These are phyloP conservation scores for Fusarium bactridioides DNA, from an alignment of 2,329 filamentous ascomycete species.

Conservation along the genomic window DNA sequence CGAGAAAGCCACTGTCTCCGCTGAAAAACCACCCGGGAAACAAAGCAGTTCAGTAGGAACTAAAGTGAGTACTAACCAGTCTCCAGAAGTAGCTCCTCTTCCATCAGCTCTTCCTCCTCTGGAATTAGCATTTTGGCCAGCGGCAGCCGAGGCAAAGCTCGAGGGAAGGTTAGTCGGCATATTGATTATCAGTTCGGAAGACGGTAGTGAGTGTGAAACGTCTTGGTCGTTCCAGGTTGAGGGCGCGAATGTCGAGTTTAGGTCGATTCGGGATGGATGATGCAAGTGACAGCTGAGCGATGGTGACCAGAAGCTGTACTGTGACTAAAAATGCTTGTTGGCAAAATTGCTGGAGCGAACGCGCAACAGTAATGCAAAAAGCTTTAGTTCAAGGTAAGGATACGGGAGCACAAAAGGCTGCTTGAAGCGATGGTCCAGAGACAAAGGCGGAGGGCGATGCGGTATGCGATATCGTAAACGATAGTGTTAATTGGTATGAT, in stretches of 20 bases:
- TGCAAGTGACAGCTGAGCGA: conserved; percentile 18
- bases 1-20: not conserved
- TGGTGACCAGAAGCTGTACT: conserved; percentile 22
- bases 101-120: conserved; percentile 66
- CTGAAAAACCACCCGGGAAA: not conserved
- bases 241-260: conserved; percentile 30
- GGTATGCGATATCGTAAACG: conserved; percentile 33
- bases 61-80: conserved; percentile 68
- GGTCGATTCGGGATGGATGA: conserved; percentile 16
- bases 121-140: conserved; percentile 72
- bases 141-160: conserved; percentile 84
- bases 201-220: conserved; percentile 23
- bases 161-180: conserved; percentile 82
- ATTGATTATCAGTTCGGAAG: conserved; percentile 39
- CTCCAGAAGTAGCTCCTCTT: conserved; percentile 66
- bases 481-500: conserved; percentile 31
- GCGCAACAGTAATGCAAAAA: conserved; percentile 24
- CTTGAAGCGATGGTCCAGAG: conserved; percentile 31
- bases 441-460: conserved; percentile 27
- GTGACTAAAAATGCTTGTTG: conserved; percentile 26
- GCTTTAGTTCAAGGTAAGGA: conserved; percentile 26
- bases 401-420: conserved; percentile 38
- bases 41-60: conserved; percentile 4
- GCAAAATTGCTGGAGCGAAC: conserved; percentile 20
- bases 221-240: conserved; percentile 34